Base-by-base conservation (phyloP, 495 filamentous ascomycete species). In the Neurospora terricola region DNA sequence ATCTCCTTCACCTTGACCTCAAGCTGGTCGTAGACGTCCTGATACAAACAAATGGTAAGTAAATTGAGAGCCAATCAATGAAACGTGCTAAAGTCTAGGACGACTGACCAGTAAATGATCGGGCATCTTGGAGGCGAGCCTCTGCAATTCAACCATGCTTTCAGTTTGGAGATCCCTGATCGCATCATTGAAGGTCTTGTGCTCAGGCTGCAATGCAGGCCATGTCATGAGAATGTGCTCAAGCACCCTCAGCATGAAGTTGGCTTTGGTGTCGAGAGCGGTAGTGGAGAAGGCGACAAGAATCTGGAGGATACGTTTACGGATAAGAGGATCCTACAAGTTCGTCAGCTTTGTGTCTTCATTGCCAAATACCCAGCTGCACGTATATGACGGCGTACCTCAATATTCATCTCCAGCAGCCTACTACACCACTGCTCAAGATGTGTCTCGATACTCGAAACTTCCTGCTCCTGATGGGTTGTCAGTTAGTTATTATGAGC, bases 161-260 rank as follows among this genome's bases (percentile, higher is more conserved):
- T 94, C 86, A 0, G 84, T 87, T 78, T 97, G 93, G 3, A 99
- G 86, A 70, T 95, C 92, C 73, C 93, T 93, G 34, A 97, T 91
- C n/a, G 96, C 93, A 73, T 98, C 96, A 7, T 91, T 92, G 81
- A 95, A 98, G 30, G 87, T 83, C 34, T 87, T 86, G 76, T 89
- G 89, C 36, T 88, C 86, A 0, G 91, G 88, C 66, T 92, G 86
- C 43, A 93, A 88, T 7, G 86, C 85, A 34, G 92, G 90, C 76
- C 90, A 88, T 37, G 92, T 93, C 81, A 94, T 91, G 37, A 99
- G 88, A 72, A 96, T 93, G 77, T 97, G 92, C 77, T 97, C 93
- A 11, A 98, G 87, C 34, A 97, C 91, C 74, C 91, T 93, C 38
- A 97, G 83, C 76, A 96, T 96, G 80, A 97, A 93, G 36, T 85